Base-by-base conservation (phyloP, 1,139 yeast species). In the Debaryomyces sp. region DNA sequence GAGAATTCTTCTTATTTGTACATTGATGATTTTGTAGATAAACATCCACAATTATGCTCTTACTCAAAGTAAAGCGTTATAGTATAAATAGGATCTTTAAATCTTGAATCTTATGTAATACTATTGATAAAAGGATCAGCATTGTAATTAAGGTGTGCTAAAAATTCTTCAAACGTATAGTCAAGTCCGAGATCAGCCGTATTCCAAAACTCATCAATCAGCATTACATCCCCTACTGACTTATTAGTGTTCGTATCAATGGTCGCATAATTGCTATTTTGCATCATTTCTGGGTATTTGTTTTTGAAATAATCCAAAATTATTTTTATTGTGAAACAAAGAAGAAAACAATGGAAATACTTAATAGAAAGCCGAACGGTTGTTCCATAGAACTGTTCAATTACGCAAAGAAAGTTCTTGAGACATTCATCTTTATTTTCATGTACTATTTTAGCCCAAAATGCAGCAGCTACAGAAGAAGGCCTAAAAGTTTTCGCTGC, bases 381-480 rank as follows among this genome's bases (percentile, higher is more conserved):
- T 13, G 34, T 41, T n/a, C 15, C 23, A 30, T 48, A 45, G 17
- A 45, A 23, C 21, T 21, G 40, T 24, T 48, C 44, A 22, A 41
- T n/a, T 30, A 24, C 41, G 6, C 22, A 9, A 22, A 48, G 30
- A 12, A 50, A 2, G 24, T 30, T 50, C 23, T 35, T 49, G 7
- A 49, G n/a, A 10, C 42, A 46, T 13, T 54, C 29, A 0, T 56
- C 35, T 37, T 59, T 57, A 13, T 47, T 36, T 10, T 43, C 41
- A 33, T 45, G 46, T 10, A 46, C 48, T 26, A 30, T 50, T 40
- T 62, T 63, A 32, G 64, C 52, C 72, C 71, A 68, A 26, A 56
- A 54, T 5, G 62, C 41, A 2, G 73, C 56, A 12, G 30, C 30
- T 48, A 68, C 73, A 18, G 57, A 43, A 1, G 60, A 47, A 1